Base-by-base conservation (phyloP, 1,139 yeast genomes). In the Geotrichum cucujoidarum region DNA sequence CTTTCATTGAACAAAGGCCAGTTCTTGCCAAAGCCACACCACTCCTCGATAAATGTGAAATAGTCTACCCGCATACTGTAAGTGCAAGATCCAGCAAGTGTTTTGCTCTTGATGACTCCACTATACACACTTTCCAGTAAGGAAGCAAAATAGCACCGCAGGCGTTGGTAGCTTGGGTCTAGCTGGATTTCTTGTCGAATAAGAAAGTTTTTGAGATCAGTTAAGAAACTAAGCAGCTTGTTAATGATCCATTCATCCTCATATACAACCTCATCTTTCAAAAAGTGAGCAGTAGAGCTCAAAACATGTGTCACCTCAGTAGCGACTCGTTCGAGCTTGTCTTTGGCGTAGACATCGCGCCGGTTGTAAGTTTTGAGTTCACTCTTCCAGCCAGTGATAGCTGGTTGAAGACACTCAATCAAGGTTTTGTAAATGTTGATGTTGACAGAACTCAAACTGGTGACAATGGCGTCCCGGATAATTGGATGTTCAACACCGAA, bases 1-100 rank as follows among this genome's bases (percentile, higher is more conserved):
- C 97, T 71, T 35, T 83, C 86, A 36, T 78, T 79, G 4, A 88
- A 77, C 3, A 82, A 62, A 1, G 72, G 68, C 20, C 77, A 73
- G 31, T 79, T 72, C 45, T 78, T 83, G 1, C 97, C 97, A 63
- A 78, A 80, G 0, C 95, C 95, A 65, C 96, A 88, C 99, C 99
- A 94, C 61, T 87, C 95, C 56, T 85, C 89, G 53, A 92, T 70
- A 60, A 78, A 83, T 42, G 81, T 79, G 66, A 88, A 89, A 56
- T 94, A 84, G 0, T 89, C 84, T 22, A 86, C 80, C 50, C 97
- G 73, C 8, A 92, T 94, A 58, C 83, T 90, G 62, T 89, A 89
- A 1, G 95, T 92, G 21, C 90, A 70, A 78, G 92, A 80, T 41
- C 71, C 71, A 20, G 73, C 75, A 5, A 77, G 67, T 32, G 70